These are phyloP conservation scores for Tuber brumale DNA, from an alignment of 495 filamentous ascomycete species.

Conservation along the genomic window DNA sequence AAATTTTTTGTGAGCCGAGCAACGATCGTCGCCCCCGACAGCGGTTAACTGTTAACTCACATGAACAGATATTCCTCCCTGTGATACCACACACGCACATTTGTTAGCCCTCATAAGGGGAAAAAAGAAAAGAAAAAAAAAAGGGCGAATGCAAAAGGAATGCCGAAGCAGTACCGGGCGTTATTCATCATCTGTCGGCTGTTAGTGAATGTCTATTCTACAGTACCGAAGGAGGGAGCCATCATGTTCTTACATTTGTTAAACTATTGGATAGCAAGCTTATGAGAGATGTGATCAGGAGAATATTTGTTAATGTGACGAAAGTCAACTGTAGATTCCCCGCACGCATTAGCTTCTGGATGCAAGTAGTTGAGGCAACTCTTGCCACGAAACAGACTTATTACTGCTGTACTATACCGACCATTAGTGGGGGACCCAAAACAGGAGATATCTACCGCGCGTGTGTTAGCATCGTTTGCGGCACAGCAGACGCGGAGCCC, in stretches of 20 bases:
- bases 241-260: conserved; percentile 59
- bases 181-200: conserved; percentile 41
- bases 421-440: conserved; percentile 63
- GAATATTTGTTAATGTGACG: conserved; percentile 77
- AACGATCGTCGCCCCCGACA: conserved; percentile 12
- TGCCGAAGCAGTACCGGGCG: conserved; percentile 34
- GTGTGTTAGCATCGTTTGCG: conserved; percentile 28
- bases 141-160: not conserved
- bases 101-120: not conserved
- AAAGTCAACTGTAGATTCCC: conserved; percentile 54
- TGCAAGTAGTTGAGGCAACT: not conserved
- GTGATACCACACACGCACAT: conserved; percentile 12
- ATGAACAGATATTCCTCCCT: conserved; percentile 85
- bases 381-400: not conserved
- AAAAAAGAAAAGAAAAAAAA: not conserved
- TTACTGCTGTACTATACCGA: conserved; percentile 38
- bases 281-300: conserved; percentile 85
- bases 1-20: conserved; percentile 68
- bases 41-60: conserved; percentile 43
- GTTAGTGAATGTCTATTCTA: not conserved
- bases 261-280: conserved; percentile 87
- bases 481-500: conserved; percentile 44
- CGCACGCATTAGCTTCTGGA: conserved; percentile 1
- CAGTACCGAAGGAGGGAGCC: not conserved
- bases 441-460: conserved; percentile 47